These are phyloP conservation scores for Pichia nanzhaoensis DNA, from an alignment of 805 yeast genomes.

Conservation along the genomic window DNA sequence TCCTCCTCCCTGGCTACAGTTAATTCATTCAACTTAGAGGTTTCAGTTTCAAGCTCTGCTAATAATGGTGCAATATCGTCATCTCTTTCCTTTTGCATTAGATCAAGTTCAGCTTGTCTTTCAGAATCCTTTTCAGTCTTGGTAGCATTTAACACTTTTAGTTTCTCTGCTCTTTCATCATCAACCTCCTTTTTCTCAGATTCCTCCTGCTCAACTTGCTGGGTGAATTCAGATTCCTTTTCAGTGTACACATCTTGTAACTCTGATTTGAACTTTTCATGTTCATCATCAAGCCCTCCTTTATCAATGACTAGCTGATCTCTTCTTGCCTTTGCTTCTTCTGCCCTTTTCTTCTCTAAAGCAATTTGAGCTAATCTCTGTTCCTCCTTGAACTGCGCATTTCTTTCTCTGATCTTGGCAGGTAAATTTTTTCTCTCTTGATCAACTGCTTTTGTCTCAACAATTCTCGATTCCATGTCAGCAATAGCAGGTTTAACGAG, in stretches of 20 bases:
- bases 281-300: slow-evolving; percentile 40
- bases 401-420: slow-evolving; percentile 35
- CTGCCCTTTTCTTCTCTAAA: slow-evolving; percentile 29
- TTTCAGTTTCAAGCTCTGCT: slow-evolving; percentile 45
- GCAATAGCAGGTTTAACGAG: slow-evolving; percentile 78
- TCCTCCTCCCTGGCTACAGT: slow-evolving; percentile 42
- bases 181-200: slow-evolving; percentile 36
- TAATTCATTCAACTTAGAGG: slow-evolving; percentile 42
- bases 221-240: slow-evolving; percentile 37
- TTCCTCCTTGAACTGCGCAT: slow-evolving; percentile 32
- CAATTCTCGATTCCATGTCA: slow-evolving; percentile 59
- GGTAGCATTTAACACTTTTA: slow-evolving; percentile 36
- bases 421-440: slow-evolving; percentile 35
- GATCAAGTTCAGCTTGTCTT: slow-evolving; percentile 40
- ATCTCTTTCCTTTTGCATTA: slow-evolving; percentile 46
- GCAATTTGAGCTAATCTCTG: slow-evolving; percentile 34
- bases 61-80: slow-evolving; percentile 48
- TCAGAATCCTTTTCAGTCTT: slow-evolving; percentile 39
- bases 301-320: slow-evolving; percentile 43
- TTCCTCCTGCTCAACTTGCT: slow-evolving; percentile 34
- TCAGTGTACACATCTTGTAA: slow-evolving; percentile 35
- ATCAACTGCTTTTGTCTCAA: slow-evolving; percentile 62
- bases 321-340: slow-evolving; percentile 34
- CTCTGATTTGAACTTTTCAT: slow-evolving; percentile 27
- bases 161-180: slow-evolving; percentile 36